Evolutionary conservation across 2,329 filamentous ascomycete genomes (phyloP).

Genomic region (Lachnellula hyalina): DNA sequence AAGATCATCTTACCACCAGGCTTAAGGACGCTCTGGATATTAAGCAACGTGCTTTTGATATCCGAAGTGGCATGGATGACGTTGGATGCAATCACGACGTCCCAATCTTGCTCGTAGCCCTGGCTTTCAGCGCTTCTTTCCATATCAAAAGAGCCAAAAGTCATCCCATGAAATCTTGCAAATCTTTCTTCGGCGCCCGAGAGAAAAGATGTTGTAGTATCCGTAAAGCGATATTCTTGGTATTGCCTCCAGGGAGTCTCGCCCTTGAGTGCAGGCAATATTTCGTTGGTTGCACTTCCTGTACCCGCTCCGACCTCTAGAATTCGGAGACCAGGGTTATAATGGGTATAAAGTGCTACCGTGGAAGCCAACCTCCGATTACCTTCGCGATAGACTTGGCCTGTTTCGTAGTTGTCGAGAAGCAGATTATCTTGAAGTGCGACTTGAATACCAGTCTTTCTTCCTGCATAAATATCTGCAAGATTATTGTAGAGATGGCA

Average conservation of each 20-base stretch:
- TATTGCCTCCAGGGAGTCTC: background rate
- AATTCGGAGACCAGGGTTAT: constrained; percentile 2
- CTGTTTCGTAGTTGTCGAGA: background rate
- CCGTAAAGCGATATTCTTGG: constrained; percentile 14
- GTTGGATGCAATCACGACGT: constrained; percentile 22
- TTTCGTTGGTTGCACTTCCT: background rate
- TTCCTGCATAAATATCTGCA: background rate
- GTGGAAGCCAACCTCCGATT: background rate
- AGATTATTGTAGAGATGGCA: background rate
- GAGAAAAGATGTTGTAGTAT: constrained; percentile 31
- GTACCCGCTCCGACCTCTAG: constrained; percentile 11
- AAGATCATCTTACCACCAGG: constrained; percentile 14
- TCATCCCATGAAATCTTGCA: constrained; percentile 13
- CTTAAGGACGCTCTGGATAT: constrained; percentile 15
- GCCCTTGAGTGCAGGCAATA: background rate
- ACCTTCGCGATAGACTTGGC: background rate
- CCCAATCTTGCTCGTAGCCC: constrained; percentile 30
- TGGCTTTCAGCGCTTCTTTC: constrained; percentile 25
- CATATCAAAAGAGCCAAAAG: constrained; percentile 33
- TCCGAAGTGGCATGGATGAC: constrained; percentile 22
- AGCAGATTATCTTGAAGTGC: background rate
- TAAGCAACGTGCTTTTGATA: constrained; percentile 10
- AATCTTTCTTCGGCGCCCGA: constrained; percentile 23
- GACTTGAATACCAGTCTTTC: background rate
- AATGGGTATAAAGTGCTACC: background rate